Evolutionary conservation across 805 yeast genomes (phyloP), one percentile per base, ranked within the genome.

Genomic region (Metschnikowia henanensis): DNA sequence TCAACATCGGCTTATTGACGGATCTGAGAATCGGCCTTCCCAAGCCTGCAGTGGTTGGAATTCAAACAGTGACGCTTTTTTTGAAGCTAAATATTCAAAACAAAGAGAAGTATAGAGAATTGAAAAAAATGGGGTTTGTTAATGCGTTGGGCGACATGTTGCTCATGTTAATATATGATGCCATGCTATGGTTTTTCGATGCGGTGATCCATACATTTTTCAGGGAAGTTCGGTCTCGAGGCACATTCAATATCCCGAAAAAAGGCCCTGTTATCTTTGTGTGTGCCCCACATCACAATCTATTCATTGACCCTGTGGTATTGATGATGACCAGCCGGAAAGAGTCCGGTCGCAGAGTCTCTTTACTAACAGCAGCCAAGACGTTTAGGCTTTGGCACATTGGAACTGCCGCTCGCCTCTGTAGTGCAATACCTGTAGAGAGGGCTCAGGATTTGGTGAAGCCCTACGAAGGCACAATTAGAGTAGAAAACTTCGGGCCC

Each of bases 251-350:
- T 44, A 61, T 70, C 32, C 74, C 75, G 29, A 57, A 53, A 23
- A 37, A 43, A 13, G 75, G 73, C 5, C 65, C 74, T 1, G 61
- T 68, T 17, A 55, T 70, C 16, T 67, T 70, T 44, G 75, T 69
- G 8, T 62, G 68, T 43, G 75, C 72, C 1, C 75, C 75, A 2
- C 75, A 70, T 51, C 72, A 65, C 44, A 70, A 70, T 49, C 73
- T 70, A 49, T 70, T 68, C 42, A 60, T 70, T 17, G 75, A 70
- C 52, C 72, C 68, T 1, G 46, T 66, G 31, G 61, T 69, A 23
- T 68, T 68, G 34, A 65, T 68, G 65, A 52, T 67, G 20, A 59
- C 62, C 41, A 67, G 67, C n/a, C 59, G 59, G 19, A 57, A 66
- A 35, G 51, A 48, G 29, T 51, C 63, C 2, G 60, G 65, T 10